Percentiles rank a stretch among this genome's conserved stretches.
Evolutionary conservation across 768 basidiomycete genomes (phyloP).

Genomic region (Rhodocollybia butyracea): DNA sequence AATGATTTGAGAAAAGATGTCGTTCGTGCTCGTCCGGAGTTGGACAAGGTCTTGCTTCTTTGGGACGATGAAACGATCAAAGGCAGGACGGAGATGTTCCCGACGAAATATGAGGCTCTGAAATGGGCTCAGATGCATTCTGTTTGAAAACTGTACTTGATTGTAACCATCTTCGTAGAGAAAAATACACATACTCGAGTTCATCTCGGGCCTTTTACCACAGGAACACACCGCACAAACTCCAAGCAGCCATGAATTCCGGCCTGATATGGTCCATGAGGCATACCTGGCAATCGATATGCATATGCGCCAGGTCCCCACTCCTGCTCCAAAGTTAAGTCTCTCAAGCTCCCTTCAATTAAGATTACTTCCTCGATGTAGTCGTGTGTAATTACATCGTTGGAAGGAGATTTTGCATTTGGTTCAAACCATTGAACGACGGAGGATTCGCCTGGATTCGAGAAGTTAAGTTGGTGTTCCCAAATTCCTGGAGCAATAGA

Average conservation of each 20-base stretch:
- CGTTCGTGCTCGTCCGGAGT: background rate
- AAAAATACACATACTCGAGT: no score
- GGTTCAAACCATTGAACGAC: background rate
- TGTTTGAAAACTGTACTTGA: background rate
- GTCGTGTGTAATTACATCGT: background rate
- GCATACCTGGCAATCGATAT: background rate
- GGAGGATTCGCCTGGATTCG: no score
- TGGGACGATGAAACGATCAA: background rate
- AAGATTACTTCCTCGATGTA: background rate
- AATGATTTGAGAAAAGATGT: conserved; percentile 30
- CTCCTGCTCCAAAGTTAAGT: background rate
- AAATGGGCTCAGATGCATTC: conserved; percentile 9
- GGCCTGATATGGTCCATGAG: background rate
- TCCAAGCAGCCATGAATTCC: background rate
- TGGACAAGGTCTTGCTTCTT: background rate
- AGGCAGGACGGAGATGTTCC: conserved; percentile 1
- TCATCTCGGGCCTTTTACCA: no score
- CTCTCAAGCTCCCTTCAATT: background rate
- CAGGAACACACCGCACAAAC: background rate
- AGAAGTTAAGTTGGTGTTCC: background rate
- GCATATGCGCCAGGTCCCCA: background rate
- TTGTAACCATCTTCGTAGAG: background rate
- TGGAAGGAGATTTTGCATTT: background rate
- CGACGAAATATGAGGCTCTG: background rate
- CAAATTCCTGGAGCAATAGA: background rate